Evolutionary conservation across 73 alveolate genomes (phyloP), one percentile per base, ranked within the genome.

Genomic region (Paramecium sexaurelia): DNA sequence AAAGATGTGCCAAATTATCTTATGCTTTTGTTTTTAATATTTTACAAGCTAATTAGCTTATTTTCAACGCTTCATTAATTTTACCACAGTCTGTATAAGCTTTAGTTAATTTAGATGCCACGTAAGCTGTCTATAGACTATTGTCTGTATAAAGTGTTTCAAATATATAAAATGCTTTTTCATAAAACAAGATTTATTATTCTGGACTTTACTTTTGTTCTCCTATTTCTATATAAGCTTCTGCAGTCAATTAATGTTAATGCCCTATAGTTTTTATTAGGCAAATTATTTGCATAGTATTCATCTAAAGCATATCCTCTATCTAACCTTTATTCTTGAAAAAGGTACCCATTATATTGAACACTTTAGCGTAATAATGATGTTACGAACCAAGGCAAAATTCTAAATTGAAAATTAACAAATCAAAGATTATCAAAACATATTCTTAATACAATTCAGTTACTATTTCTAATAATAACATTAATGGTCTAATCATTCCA

Each of bases 211-310:
- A 13, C 20, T 78, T 78, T 43, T 39, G 11, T 19, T 78, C 90
- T 40, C 90, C 90, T 2, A 78, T 78, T 45, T 41, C 73, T 17
- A 78, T 24, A 24, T 78, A 78, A 5, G 90, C 73, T 19, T 78
- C 90, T 17, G 90, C 90, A 36, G 90, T 78, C 66, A 78, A 41
- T 43, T 78, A 26, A 40, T 78, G 90, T 26, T 78, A 15, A 78
- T 78, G 90, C 8, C 90, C 90, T 20, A 78, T 41, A 0, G 68
- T 78, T 45, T 43, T 39, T 2, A 78, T 40, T n/a, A 78, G 45
- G 41, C 90, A 78, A 19, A 39, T 45, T 15, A 78, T 78, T 45
- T 78, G 13, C 71, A 78, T 37, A 0, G 43, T 43, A 17, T 40
- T 41, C 90, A 78, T 78, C 13, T 29, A 19, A n/a, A 26, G 73